phyloP scores from a whole-genome alignment of 1,284 basidiomycete genomes.

The Golubevia pallescens region DNA sequence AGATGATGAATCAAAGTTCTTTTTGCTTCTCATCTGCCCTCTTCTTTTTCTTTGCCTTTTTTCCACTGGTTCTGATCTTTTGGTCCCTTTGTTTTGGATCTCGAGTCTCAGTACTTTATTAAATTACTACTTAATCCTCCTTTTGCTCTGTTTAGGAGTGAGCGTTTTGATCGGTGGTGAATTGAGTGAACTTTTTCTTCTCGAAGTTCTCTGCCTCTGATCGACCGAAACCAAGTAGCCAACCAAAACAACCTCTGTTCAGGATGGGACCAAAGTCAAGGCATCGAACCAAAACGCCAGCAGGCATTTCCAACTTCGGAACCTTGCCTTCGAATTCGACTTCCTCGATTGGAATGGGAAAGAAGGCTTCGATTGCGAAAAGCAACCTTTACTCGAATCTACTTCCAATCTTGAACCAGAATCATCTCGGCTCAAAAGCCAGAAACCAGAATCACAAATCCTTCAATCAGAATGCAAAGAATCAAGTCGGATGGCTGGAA shows the following conservation, averaged over 20 bases:
- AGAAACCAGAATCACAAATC: neutral
- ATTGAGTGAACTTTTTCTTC: too few relatives aligned
- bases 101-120: too few relatives aligned
- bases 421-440: slow-evolving; percentile 9
- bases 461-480: slow-evolving; percentile 8
- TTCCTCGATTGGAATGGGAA: slow-evolving; percentile 29
- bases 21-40: too few relatives aligned
- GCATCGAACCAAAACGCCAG: neutral
- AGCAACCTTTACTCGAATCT: slow-evolving; percentile 40
- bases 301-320: neutral
- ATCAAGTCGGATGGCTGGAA: slow-evolving; percentile 14
- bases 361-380: slow-evolving; percentile 39
- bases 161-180: too few relatives aligned
- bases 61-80: too few relatives aligned
- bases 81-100: too few relatives aligned
- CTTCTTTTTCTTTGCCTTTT: too few relatives aligned
- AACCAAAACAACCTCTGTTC: neutral
- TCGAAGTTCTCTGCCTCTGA: too few relatives aligned
- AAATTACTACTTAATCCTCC: too few relatives aligned
- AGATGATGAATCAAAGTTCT: too few relatives aligned
- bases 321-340: neutral
- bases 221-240: too few relatives aligned
- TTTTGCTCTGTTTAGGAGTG: too few relatives aligned
- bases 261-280: neutral
- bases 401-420: slow-evolving; percentile 16